These are phyloP conservation scores for Stentor roeselii DNA, from an alignment of 73 alveolate species.

Conservation along the genomic window DNA sequence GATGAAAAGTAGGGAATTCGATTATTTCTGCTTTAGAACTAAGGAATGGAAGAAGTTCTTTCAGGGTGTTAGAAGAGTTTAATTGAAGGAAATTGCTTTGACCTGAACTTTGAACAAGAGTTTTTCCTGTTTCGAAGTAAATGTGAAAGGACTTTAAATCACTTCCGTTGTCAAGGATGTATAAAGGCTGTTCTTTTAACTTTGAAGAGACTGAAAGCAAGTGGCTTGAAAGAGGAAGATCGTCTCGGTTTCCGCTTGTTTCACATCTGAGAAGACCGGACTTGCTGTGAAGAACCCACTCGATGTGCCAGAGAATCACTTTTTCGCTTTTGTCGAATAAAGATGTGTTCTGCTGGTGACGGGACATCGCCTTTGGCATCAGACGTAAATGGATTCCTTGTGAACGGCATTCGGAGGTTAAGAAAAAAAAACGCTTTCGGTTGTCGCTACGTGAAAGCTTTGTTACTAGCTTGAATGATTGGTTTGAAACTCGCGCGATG, in stretches of 20 bases:
- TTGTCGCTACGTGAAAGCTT: slow-evolving; percentile 3
- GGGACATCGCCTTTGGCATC: slow-evolving; percentile 19
- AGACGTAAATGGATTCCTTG: neutral
- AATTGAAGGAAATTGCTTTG: neutral
- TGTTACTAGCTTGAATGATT: neutral
- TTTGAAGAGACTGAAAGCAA: neutral
- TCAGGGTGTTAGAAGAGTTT: neutral
- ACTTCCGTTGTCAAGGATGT: neutral
- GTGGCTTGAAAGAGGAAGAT: neutral
- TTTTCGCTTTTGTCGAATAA: neutral
- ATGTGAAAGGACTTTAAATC: neutral
- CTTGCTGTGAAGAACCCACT: neutral
- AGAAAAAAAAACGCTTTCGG: neutral
- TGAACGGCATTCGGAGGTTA: neutral
- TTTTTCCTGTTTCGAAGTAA: neutral
- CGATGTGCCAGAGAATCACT: slow-evolving; percentile 3
- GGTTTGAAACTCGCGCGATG: neutral
- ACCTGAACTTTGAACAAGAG: neutral
- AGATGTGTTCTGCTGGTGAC: neutral
- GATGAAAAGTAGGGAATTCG: neutral
- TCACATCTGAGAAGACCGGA: neutral
- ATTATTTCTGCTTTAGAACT: neutral
- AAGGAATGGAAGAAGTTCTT: neutral
- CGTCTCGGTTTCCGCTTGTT: neutral
- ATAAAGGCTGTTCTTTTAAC: neutral